phyloP scores from a whole-genome alignment of 768 basidiomycete genomes.

The Antrodiella citrinella region DNA sequence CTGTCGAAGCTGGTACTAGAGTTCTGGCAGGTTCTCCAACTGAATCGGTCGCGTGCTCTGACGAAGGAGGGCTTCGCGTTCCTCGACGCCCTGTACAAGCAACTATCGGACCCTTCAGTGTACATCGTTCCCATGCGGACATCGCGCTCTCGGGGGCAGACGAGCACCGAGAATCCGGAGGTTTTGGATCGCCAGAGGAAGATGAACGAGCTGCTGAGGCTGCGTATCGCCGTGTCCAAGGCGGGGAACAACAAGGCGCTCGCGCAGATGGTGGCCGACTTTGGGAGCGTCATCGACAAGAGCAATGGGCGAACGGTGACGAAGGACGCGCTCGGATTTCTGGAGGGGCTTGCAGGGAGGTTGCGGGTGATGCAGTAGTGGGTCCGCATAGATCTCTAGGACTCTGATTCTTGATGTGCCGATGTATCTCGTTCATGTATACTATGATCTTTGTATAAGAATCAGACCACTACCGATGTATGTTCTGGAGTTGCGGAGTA shows the following conservation, averaged over 20 bases:
- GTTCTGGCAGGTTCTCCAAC: constrained; percentile 55
- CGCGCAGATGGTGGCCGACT: constrained; percentile 60
- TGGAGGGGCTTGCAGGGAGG: constrained; percentile 51
- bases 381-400: background rate
- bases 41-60: constrained; percentile 55
- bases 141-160: constrained; percentile 22
- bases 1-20: constrained; percentile 49
- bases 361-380: constrained; percentile 30
- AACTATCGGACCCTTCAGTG: constrained; percentile 60
- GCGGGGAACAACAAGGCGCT: constrained; percentile 49
- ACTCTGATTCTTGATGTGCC: background rate
- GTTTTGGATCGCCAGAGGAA: constrained; percentile 42
- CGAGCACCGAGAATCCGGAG: constrained; percentile 32
- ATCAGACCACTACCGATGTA: no score
- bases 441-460: no score
- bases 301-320: constrained; percentile 66
- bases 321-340: constrained; percentile 68
- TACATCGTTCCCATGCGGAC: constrained; percentile 47
- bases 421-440: background rate
- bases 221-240: constrained; percentile 44
- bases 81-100: constrained; percentile 62
- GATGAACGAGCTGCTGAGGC: constrained; percentile 48
- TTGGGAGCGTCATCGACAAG: constrained; percentile 59
- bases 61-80: constrained; percentile 68
- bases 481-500: background rate